Percentiles rank a stretch among this genome's conserved stretches.
phyloP scores from a whole-genome alignment of 2,329 filamentous ascomycete genomes.

The Colletotrichum truncatum region DNA sequence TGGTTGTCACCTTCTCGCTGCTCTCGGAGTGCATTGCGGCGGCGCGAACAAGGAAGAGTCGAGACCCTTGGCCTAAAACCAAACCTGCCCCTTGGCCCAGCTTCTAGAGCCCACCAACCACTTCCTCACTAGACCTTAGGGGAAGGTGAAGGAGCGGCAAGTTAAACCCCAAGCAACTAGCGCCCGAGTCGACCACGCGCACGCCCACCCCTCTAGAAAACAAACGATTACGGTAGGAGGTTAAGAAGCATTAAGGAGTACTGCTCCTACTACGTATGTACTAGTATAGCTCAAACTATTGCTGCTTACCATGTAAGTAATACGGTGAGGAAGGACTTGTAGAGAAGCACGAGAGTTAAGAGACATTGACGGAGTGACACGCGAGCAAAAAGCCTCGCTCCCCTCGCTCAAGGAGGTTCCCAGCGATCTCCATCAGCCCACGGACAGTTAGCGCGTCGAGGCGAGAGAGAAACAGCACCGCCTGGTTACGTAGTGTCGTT shows the following conservation, averaged over 20 bases:
- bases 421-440: constrained; percentile 22
- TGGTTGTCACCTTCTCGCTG: background rate
- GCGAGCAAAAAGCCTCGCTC: constrained; percentile 26
- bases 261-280: no score
- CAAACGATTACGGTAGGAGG: no score
- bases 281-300: no score
- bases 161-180: background rate
- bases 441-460: constrained; percentile 3
- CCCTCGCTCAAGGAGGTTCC: constrained; percentile 6
- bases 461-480: background rate
- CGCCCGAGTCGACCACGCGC: constrained; percentile 11
- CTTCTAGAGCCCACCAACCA: background rate
- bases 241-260: no score
- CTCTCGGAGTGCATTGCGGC: background rate
- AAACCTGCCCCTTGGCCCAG: background rate
- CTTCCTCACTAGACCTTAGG: constrained; percentile 1
- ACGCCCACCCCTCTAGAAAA: no score
- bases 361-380: background rate
- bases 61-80: background rate
- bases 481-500: constrained; percentile 24
- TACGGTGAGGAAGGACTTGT: no score
- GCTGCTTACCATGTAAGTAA: no score
- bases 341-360: background rate
- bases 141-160: constrained; percentile 6
- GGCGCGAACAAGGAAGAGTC: background rate